Evolutionary conservation across 768 basidiomycete species (phyloP), one percentile per base, ranked within the genome.

Genomic region (Rhizopogon roseolus): DNA sequence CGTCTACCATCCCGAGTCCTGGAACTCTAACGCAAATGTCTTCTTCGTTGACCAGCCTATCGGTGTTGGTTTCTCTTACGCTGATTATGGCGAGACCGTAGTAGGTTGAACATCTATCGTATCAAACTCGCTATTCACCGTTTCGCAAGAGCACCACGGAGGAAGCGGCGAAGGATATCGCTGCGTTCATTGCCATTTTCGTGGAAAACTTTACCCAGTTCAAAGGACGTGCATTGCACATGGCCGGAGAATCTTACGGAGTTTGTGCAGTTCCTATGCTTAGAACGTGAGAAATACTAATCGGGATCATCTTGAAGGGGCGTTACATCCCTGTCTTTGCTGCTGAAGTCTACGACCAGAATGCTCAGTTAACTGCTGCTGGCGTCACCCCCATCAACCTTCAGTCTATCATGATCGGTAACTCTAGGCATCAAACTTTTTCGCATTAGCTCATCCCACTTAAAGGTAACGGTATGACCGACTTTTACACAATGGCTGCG

Each of bases 171-270:
- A 74, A 78, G 49, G 86, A 90, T 58, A 81, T 90, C 4, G 85
- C 86, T 0, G 80, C 82, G 0, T 90, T 90, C 58, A 74, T 89
- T 0, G 71, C 79, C 3, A 81, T 90, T 51, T 89, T 89, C 69
- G 89, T 89, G 45, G 85, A 89, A 59, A 76, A 83, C 54, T 91
- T 91, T 63, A 75, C 67, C 52, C 73, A 84, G 60, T 88, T 89
- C 73, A 82, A 86, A 58, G 86, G 85, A 2, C 71, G 86, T 16
- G 57, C 62, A 19, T 83, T 86, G 66, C 84, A 86, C 55, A 76
- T 86, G 73, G 73, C 81, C 2, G 83, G 76, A 13, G 76, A 82
- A 66, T 81, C 79, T 4, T 81, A 82, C 39, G 81, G 73, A 11
- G 82, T 80, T 56, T 44, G 73, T 66, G 17, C 3, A 32, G 10